Conservation (phyloP, 1,139 yeast species). For the Saccharomycopsis hybrid region DNA sequence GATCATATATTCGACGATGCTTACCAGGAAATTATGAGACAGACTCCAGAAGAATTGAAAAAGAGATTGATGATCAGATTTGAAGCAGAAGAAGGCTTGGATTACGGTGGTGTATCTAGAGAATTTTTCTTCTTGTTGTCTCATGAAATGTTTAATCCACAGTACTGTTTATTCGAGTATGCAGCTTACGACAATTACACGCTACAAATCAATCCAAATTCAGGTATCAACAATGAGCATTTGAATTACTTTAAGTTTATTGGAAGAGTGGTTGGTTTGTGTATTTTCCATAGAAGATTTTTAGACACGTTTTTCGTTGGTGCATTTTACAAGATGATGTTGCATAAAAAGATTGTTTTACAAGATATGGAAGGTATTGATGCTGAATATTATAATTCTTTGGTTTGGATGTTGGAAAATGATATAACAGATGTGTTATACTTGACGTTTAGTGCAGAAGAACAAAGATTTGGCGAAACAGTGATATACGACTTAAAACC, state of each 20-base stretch:
- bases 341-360: slow-evolving; percentile 85
- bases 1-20: slow-evolving; percentile 96
- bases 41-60: slow-evolving; percentile 95
- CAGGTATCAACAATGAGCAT: slow-evolving; percentile 98
- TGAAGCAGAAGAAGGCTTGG: slow-evolving; percentile 98
- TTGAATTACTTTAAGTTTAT: slow-evolving; percentile 95
- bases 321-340: slow-evolving; percentile 96
- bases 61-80: slow-evolving; percentile 96
- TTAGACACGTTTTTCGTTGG: slow-evolving; percentile 97
- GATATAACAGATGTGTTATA: slow-evolving; percentile 85
- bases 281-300: slow-evolving; percentile 96
- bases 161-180: slow-evolving; percentile 92
- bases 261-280: slow-evolving; percentile 96
- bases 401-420: slow-evolving; percentile 93
- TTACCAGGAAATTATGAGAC: slow-evolving; percentile 97
- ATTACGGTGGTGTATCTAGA: slow-evolving; percentile 98
- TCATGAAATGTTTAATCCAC: slow-evolving; percentile 98
- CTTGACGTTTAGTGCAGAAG: slow-evolving; percentile 89
- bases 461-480: slow-evolving; percentile 91
- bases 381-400: slow-evolving; percentile 88
- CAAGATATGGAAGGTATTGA: slow-evolving; percentile 99
- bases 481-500: slow-evolving; percentile 88
- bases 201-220: slow-evolving; percentile 92
- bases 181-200: slow-evolving; percentile 98
- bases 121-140: slow-evolving; percentile 94